These are phyloP conservation scores for Aspergillus campestris DNA, from an alignment of 495 filamentous ascomycete genomes.

Conservation along the genomic window DNA sequence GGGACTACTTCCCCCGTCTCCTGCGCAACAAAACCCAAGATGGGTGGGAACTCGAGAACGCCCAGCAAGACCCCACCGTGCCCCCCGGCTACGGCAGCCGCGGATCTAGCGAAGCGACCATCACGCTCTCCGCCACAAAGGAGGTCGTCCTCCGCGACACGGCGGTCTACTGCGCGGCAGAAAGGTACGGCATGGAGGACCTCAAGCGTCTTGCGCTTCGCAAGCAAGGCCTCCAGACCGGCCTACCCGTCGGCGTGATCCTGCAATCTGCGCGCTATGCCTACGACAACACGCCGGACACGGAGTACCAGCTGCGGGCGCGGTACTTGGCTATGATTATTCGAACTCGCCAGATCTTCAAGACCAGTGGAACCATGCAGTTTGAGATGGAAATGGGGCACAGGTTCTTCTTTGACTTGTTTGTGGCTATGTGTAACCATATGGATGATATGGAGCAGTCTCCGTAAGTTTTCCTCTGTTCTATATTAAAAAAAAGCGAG, in stretches of 20 bases:
- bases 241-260: slow-evolving; percentile 79
- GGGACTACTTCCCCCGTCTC: slow-evolving; percentile 56
- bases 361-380: slow-evolving; percentile 94
- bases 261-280: slow-evolving; percentile 84
- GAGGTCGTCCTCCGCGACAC: slow-evolving; percentile 79
- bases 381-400: slow-evolving; percentile 91
- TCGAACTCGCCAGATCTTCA: slow-evolving; percentile 86
- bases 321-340: slow-evolving; percentile 94
- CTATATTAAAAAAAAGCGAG: too few relatives aligned
- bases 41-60: slow-evolving; percentile 64
- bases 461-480: slow-evolving; percentile 20
- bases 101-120: slow-evolving; percentile 63
- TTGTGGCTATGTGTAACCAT: slow-evolving; percentile 95
- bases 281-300: slow-evolving; percentile 88
- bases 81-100: slow-evolving; percentile 35
- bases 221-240: slow-evolving; percentile 84
- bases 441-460: slow-evolving; percentile 78
- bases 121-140: slow-evolving; percentile 59
- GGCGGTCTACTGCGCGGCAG: slow-evolving; percentile 83
- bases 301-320: slow-evolving; percentile 80
- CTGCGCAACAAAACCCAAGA: slow-evolving; percentile 38
- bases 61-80: slow-evolving; percentile 31
- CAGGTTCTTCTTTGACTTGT: slow-evolving; percentile 93
- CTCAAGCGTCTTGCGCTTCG: slow-evolving; percentile 80
- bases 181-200: slow-evolving; percentile 75